Evolutionary conservation across 805 yeast species (phyloP), one percentile per base, ranked within the genome.

Genomic region (Groenewaldozyma tartarivorans): DNA sequence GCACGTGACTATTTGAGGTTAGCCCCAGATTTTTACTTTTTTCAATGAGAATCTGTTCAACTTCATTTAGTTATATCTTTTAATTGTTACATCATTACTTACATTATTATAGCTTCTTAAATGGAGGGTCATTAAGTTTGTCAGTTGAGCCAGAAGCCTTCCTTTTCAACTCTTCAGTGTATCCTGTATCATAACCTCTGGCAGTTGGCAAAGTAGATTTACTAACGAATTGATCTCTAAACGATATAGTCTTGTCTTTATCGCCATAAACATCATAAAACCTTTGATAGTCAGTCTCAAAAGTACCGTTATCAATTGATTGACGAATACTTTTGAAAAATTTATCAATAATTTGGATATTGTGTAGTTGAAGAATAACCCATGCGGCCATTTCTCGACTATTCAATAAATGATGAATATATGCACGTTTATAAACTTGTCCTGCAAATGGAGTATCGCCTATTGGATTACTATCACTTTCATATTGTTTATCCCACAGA

Each of bases 311-410:
- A 13, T 38, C 49, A 9, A 66, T 54, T 4, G 63, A 43, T 11
- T 16, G 35, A 6, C 63, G 50, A 3, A 67, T 47, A 4, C 55
- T 62, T 4, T 33, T 45, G 41, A 66, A 58, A 35, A 64, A 60
- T 35, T 38, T 11, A 19, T 43, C 46, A n/a, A 53, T 42, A 0
- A 58, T 55, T 17, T 46, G 46, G 20, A 59, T 36, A 43, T 67
- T 67, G 42, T 67, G 69, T 44, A 55, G 53, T 48, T 65, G 69
- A 26, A 67, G 51, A 6, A 64, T 45, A 35, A 65, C 64, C 54
- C 64, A 60, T 1, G 68, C 68, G 19, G 66, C 55, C 71, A 67
- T 67, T 46, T 67, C 71, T 15, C 50, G 49, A 6, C 69, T 69
- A 26, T 58, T 43, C 22, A 67, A 53, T 20, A 67, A 48, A 44